Conservation (phyloP, 2,329 filamentous ascomycete species). For the Pseudogymnoascus sp. region DNA sequence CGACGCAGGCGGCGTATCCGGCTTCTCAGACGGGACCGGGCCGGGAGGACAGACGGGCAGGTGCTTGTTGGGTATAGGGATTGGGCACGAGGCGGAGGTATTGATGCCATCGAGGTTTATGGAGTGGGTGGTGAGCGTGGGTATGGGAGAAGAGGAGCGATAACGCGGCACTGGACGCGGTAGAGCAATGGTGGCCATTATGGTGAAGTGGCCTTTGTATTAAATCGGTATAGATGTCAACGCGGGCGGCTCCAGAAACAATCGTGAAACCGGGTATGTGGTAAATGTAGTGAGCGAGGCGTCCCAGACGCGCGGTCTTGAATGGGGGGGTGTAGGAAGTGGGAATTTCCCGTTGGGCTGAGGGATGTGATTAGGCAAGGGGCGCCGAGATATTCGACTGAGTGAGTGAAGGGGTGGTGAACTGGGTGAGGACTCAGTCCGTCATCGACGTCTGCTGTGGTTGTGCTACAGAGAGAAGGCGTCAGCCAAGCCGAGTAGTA, state of each 20-base stretch:
- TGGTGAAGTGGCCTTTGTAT: background rate
- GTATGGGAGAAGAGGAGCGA: slow-evolving; percentile 35
- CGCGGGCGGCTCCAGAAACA: background rate
- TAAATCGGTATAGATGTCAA: background rate
- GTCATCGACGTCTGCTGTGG: background rate
- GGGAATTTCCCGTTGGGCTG: background rate
- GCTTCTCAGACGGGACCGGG: slow-evolving; percentile 47
- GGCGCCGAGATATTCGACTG: background rate
- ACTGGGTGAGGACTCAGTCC: background rate
- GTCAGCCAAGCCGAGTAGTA: background rate
- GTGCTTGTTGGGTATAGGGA: slow-evolving; percentile 78
- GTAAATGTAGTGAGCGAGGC: slow-evolving; percentile 5
- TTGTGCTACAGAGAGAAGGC: background rate
- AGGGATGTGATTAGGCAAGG: background rate
- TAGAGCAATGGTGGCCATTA: slow-evolving; percentile 29
- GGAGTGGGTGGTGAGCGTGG: slow-evolving; percentile 39
- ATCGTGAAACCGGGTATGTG: slow-evolving; percentile 6
- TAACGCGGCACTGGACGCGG: slow-evolving; percentile 24
- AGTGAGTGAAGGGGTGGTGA: background rate
- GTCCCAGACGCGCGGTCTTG: slow-evolving; percentile 7
- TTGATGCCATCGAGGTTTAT: slow-evolving; percentile 44
- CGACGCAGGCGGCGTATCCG: slow-evolving; percentile 58
- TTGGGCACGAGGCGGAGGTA: slow-evolving; percentile 45
- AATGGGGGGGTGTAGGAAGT: background rate
- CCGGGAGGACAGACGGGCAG: slow-evolving; percentile 83